A percentile compares a stretch with the other conserved stretches of the same genome.
These are phyloP conservation scores for Aquilaria sinensis DNA, from an alignment of 345 rosid species.

Conservation along the genomic window DNA sequence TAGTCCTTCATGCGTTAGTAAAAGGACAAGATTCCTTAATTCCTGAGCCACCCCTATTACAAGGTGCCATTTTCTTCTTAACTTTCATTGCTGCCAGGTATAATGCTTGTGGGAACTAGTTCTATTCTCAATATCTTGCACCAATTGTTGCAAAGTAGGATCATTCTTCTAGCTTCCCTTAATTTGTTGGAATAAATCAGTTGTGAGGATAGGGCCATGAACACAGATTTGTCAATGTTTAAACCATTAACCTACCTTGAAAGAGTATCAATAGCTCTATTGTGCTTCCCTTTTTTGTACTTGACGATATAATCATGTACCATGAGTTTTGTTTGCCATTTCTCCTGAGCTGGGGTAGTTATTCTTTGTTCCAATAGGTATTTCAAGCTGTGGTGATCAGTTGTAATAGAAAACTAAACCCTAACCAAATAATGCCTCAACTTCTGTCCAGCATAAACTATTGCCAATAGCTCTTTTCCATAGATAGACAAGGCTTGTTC, in stretches of 20 bases:
- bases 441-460: neutral
- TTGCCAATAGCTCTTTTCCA: neutral
- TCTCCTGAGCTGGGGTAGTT: neutral
- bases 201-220: neutral
- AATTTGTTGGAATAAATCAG: neutral
- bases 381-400: neutral
- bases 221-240: neutral
- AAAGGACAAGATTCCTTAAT: neutral
- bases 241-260: neutral
- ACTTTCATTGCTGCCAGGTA: neutral
- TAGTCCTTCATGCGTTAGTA: neutral
- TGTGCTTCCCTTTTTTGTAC: no score
- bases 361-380: neutral
- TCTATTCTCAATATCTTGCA: no score
- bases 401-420: neutral
- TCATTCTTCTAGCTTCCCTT: neutral
- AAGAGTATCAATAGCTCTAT: neutral
- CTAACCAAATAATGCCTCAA: neutral
- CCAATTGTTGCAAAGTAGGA: neutral
- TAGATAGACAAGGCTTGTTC: neutral
- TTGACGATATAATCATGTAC: no score
- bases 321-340: neutral
- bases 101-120: neutral
- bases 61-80: neutral
- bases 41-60: neutral